Evolutionary conservation across 768 basidiomycete genomes (phyloP).

Genomic region (Sporobolomyces phaffii): DNA sequence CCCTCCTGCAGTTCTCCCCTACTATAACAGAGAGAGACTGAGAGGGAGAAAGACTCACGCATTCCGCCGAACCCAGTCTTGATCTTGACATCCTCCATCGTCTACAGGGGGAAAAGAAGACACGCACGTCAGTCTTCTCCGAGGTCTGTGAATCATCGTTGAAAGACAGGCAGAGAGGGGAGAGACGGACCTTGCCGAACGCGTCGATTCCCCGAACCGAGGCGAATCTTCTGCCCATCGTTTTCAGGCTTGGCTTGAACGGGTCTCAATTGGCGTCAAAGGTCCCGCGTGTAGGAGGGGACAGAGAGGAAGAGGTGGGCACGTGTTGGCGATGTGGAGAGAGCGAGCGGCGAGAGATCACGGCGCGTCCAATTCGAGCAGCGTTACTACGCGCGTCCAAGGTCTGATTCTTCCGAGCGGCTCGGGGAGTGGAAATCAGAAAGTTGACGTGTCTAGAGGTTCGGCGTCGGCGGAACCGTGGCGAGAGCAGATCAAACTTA

Average conservation of each 20-base stretch:
- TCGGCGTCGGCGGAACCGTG: no score
- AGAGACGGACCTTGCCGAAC: conserved; percentile 81
- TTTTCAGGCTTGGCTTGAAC: no score
- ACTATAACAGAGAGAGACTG: background rate
- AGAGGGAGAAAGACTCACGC: conserved; percentile 59
- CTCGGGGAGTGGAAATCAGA: no score
- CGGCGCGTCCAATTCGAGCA: no score
- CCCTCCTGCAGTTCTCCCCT: no score
- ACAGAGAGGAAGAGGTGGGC: background rate
- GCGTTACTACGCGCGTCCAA: no score
- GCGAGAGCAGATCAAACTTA: no score
- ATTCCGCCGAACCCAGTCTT: conserved; percentile 62
- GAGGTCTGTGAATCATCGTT: background rate
- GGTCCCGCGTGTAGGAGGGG: background rate
- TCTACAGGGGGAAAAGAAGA: conserved; percentile 54
- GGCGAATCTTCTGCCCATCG: conserved; percentile 27
- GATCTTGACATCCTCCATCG: conserved; percentile 98
- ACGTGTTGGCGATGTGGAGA: background rate
- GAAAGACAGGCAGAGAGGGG: background rate
- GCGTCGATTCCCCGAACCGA: conserved; percentile 84
- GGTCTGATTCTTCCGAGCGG: no score
- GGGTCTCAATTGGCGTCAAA: background rate
- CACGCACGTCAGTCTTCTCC: background rate
- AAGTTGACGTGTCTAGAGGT: no score
- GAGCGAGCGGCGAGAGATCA: no score